A percentile compares a stretch with the other conserved stretches of the same genome.
phyloP scores from a whole-genome alignment of 1,284 basidiomycete species.

The Ceratobasidium theobromae region DNA sequence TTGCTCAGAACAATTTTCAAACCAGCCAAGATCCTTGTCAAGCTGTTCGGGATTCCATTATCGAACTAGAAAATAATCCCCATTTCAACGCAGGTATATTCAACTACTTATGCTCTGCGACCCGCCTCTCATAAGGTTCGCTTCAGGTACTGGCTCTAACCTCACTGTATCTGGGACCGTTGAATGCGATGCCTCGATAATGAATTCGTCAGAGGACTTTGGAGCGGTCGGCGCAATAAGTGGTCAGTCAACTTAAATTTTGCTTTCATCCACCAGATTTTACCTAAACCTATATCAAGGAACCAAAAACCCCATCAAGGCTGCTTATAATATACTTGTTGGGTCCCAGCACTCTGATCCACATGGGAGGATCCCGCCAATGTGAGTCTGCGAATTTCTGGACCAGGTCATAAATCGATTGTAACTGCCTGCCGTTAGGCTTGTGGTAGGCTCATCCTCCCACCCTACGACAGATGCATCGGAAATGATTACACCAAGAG shows the following conservation, averaged over 20 bases:
- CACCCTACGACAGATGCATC: constrained; percentile 47
- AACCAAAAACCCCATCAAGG: constrained; percentile 63
- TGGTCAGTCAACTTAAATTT: constrained; percentile 46
- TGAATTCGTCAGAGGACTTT: constrained; percentile 58
- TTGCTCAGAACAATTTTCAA: constrained; percentile 42
- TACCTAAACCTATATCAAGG: constrained; percentile 45
- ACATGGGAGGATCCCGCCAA: constrained; percentile 64
- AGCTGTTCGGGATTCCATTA: constrained; percentile 56
- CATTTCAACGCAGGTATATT: constrained; percentile 63
- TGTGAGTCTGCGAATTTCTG: constrained; percentile 48
- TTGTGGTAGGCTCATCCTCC: constrained; percentile 48
- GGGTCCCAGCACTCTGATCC: constrained; percentile 52
- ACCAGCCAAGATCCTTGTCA: constrained; percentile 43
- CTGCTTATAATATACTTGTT: constrained; percentile 58
- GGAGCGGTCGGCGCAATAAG: constrained; percentile 69
- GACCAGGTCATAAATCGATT: constrained; percentile 38
- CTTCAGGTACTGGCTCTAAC: constrained; percentile 66
- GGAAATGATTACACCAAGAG: constrained; percentile 52
- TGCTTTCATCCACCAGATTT: background rate
- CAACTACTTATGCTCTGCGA: background rate
- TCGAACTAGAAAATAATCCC: constrained; percentile 59
- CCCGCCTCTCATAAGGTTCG: background rate
- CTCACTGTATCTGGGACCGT: constrained; percentile 65
- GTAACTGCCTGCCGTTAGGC: constrained; percentile 53
- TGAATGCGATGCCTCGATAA: constrained; percentile 76